These are phyloP conservation scores for Syzygium grande DNA, from an alignment of 345 rosid species.

Conservation along the genomic window DNA sequence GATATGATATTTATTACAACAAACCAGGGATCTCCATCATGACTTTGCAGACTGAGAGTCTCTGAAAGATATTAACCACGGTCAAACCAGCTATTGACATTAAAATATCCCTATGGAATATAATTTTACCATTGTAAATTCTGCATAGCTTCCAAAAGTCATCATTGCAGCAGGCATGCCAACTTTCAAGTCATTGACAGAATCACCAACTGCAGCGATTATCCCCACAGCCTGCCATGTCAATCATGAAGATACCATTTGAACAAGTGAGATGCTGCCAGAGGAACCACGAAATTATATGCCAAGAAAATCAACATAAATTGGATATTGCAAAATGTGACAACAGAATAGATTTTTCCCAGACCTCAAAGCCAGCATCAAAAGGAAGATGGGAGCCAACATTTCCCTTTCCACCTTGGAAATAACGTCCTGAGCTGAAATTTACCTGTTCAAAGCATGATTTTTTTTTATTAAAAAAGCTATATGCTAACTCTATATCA, in stretches of 20 bases:
- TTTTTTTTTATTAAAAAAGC: constrained; percentile 1
- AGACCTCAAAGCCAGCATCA: constrained; percentile 96
- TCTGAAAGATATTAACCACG: not conserved
- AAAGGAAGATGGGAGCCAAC: constrained; percentile 62
- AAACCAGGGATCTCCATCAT: not conserved
- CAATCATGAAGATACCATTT: constrained; percentile 1
- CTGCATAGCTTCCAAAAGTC: constrained; percentile 87
- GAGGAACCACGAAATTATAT: not conserved
- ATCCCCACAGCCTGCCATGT: constrained; percentile 76
- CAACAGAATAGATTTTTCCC: not conserved
- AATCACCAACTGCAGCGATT: constrained; percentile 81
- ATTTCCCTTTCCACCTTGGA: constrained; percentile 32
- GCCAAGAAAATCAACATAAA: not conserved
- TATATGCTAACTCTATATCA: not conserved
- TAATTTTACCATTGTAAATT: constrained; percentile 45
- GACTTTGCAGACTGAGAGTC: not conserved
- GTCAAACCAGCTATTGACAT: not conserved
- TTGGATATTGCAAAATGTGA: not conserved
- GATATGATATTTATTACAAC: not conserved
- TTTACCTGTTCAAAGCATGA: constrained; percentile 51
- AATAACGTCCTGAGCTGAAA: constrained; percentile 96
- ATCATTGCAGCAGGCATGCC: constrained; percentile 95
- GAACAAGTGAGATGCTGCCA: not conserved
- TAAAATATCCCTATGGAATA: not conserved
- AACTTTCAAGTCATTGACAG: constrained; percentile 57